Evolutionary conservation across 306 rosid species (phyloP).

Genomic region (Medicago ruthenica): DNA sequence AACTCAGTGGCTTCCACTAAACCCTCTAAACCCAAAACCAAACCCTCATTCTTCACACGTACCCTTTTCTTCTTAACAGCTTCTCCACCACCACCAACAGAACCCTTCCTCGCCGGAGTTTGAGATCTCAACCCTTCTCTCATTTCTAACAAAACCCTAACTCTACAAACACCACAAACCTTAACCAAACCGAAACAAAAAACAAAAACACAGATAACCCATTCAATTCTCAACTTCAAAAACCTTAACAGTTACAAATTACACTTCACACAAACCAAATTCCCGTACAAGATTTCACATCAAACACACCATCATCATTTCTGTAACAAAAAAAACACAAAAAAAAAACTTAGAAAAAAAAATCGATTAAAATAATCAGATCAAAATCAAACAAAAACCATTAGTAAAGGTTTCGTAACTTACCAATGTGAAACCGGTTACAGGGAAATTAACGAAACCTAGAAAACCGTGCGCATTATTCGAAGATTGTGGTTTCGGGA

Average conservation of each 20-base stretch:
- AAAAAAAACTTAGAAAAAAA: neutral
- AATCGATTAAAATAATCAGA: constrained; percentile 44
- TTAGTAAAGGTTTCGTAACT: constrained; percentile 16
- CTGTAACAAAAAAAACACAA: neutral
- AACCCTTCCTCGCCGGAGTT: constrained; percentile 42
- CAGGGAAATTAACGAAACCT: constrained; percentile 38
- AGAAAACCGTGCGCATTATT: constrained; percentile 34
- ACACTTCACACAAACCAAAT: constrained; percentile 15
- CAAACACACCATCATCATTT: constrained; percentile 5
- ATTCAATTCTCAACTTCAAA: constrained; percentile 20
- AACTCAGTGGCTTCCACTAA: neutral
- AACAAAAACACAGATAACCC: constrained; percentile 28
- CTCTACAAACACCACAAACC: constrained; percentile 43
- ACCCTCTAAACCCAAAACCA: neutral
- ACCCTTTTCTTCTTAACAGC: constrained; percentile 34
- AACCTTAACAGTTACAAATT: constrained; percentile 32
- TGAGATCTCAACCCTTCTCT: constrained; percentile 78
- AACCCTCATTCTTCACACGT: constrained; percentile 35
- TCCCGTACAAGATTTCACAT: neutral
- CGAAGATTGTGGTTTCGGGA: constrained; percentile 32
- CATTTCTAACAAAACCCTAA: constrained; percentile 59
- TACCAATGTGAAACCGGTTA: constrained; percentile 65
- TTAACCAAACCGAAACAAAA: constrained; percentile 38
- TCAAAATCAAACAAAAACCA: constrained; percentile 44
- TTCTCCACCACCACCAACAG: constrained; percentile 17